phyloP scores from a whole-genome alignment of 495 filamentous ascomycete species.

The Podospora tetraspora region DNA sequence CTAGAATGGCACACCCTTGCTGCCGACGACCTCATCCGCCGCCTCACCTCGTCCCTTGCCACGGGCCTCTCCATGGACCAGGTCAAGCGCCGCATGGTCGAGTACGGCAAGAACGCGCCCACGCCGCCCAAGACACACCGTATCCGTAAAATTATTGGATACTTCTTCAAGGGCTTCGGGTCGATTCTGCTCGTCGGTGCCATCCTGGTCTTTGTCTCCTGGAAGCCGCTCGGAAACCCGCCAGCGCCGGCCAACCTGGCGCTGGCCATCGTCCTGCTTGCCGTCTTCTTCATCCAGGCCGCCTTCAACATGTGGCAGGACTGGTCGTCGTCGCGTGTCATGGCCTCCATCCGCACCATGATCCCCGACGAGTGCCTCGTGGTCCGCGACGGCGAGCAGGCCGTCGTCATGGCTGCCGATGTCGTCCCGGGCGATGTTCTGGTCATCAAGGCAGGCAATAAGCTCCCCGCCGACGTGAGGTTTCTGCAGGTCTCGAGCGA shows the following conservation, averaged over 20 bases:
- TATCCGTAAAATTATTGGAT: slow-evolving; percentile 53
- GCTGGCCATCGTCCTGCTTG: slow-evolving; percentile 57
- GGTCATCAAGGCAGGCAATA: slow-evolving; percentile 58
- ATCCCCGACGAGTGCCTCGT: slow-evolving; percentile 61
- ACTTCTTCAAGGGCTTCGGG: slow-evolving; percentile 69
- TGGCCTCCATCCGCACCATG: slow-evolving; percentile 62
- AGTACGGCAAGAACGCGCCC: slow-evolving; percentile 47
- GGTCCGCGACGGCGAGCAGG: slow-evolving; percentile 51
- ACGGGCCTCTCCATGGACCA: slow-evolving; percentile 23
- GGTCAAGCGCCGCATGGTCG: slow-evolving; percentile 14
- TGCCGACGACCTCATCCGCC: slow-evolving; percentile 48
- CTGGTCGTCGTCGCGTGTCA: slow-evolving; percentile 56
- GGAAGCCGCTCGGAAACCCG: slow-evolving; percentile 64
- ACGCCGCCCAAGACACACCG: slow-evolving; percentile 54
- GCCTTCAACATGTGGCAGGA: slow-evolving; percentile 62
- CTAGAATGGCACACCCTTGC: slow-evolving; percentile 39
- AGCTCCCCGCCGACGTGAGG: slow-evolving; percentile 65
- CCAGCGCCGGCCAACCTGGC: slow-evolving; percentile 61
- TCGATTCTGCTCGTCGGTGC: slow-evolving; percentile 55
- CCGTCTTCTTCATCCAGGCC: slow-evolving; percentile 65
- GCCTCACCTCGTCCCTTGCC: slow-evolving; percentile 44
- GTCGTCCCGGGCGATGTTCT: slow-evolving; percentile 65
- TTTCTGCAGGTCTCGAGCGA: slow-evolving; percentile 59
- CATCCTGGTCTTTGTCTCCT: slow-evolving; percentile 62
- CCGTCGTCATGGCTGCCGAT: slow-evolving; percentile 47